Conservation (phyloP, 805 yeast genomes). For the Ogataea naganishii region DNA sequence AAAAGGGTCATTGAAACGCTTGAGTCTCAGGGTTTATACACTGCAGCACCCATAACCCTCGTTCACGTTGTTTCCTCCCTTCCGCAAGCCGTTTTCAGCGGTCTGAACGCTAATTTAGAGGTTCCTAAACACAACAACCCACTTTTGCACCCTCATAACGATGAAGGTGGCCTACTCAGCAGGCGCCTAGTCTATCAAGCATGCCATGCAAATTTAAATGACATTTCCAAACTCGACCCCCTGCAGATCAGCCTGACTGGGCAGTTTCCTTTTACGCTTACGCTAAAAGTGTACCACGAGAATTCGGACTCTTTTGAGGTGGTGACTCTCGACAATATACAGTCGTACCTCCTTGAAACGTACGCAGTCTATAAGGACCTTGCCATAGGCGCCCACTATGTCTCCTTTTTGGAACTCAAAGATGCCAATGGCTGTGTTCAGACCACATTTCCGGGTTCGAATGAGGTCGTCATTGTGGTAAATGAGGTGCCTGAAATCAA, state of each 20-base stretch:
- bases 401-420: constrained; percentile 46
- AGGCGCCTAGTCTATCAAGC: constrained; percentile 15
- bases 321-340: constrained; percentile 34
- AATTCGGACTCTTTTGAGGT: constrained; percentile 44
- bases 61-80: constrained; percentile 46
- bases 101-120: not conserved
- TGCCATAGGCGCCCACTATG: constrained; percentile 61
- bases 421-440: constrained; percentile 68
- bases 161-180: constrained; percentile 1
- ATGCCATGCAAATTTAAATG: constrained; percentile 19
- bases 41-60: constrained; percentile 27
- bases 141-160: constrained; percentile 3
- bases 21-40: constrained; percentile 13
- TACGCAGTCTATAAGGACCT: constrained; percentile 40
- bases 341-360: constrained; percentile 26
- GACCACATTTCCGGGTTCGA: constrained; percentile 27
- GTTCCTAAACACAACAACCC: constrained; percentile 1
- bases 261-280: constrained; percentile 49
- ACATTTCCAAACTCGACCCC: constrained; percentile 29
- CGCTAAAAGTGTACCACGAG: constrained; percentile 52
- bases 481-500: constrained; percentile 71
- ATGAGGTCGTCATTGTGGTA: constrained; percentile 39
- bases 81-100: constrained; percentile 41
- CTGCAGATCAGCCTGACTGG: constrained; percentile 54
- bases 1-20: constrained; percentile 25